Percentiles rank a stretch among this genome's conserved stretches.
phyloP scores from a whole-genome alignment of 139 green algal species.

The Tetraselmis striata region DNA sequence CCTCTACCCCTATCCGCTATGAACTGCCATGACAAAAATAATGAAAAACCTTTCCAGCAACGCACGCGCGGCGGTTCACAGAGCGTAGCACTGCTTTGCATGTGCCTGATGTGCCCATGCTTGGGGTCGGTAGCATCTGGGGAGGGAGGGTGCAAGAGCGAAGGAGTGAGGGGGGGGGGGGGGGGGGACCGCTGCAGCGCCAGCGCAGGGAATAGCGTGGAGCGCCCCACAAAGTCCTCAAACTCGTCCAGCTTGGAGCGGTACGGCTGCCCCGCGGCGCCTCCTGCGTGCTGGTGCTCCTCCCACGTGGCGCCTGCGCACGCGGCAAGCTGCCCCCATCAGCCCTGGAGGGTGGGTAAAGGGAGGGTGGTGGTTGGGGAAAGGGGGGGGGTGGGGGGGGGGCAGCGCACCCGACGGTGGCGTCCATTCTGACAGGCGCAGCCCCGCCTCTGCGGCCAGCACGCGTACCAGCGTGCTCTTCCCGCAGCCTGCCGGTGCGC shows the following conservation, averaged over 20 bases:
- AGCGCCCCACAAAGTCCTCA: not conserved
- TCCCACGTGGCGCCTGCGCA: not conserved
- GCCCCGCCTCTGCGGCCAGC: not conserved
- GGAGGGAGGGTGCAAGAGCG: too few relatives aligned
- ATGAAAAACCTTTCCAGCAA: too few relatives aligned
- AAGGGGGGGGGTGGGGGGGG: too few relatives aligned
- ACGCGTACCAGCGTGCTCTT: not conserved
- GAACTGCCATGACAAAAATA: too few relatives aligned
- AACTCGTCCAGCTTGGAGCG: not conserved
- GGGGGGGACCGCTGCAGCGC: not conserved
- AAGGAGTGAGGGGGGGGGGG: not conserved
- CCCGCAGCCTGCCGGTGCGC: not conserved
- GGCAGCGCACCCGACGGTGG: not conserved
- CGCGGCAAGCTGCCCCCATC: too few relatives aligned
- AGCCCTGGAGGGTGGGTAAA: too few relatives aligned
- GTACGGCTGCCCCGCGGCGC: not conserved
- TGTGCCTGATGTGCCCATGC: too few relatives aligned
- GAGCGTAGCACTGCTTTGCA: too few relatives aligned
- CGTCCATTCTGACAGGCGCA: not conserved
- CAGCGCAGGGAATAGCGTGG: not conserved
- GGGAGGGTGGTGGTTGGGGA: too few relatives aligned
- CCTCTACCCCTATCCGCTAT: too few relatives aligned
- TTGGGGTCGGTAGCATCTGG: too few relatives aligned
- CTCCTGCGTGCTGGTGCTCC: not conserved
- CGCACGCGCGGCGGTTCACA: too few relatives aligned